phyloP scores from a whole-genome alignment of 192 early-diverging fungal species.

The Chytriomyces hyalinus region DNA sequence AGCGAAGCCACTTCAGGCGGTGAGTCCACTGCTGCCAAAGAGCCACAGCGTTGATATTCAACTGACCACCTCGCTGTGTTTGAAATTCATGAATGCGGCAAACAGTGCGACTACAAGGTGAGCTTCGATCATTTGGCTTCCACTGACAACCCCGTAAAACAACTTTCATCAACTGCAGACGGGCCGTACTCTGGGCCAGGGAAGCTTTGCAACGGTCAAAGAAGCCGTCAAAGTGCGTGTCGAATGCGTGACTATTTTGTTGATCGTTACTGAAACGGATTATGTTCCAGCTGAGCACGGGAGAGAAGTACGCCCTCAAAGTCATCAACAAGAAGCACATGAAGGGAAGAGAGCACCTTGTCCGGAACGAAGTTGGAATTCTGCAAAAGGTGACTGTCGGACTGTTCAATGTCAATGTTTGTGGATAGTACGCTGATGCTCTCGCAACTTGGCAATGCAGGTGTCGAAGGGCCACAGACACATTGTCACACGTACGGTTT shows the following conservation, averaged over 20 bases:
- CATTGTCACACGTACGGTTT: conserved; percentile 73
- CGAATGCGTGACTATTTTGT: neutral
- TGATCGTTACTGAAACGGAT: neutral
- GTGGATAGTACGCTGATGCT: too few species aligned
- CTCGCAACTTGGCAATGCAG: too few species aligned
- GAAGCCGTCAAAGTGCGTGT: conserved; percentile 50
- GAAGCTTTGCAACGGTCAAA: conserved; percentile 56
- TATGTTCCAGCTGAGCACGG: conserved; percentile 57
- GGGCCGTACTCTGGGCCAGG: conserved; percentile 53
- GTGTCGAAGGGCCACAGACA: conserved; percentile 82
- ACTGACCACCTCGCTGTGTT: too few species aligned
- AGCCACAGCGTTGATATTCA: neutral
- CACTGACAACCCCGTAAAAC: neutral
- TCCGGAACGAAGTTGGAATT: conserved; percentile 88
- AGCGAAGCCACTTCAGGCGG: neutral
- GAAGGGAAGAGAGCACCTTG: conserved; percentile 82
- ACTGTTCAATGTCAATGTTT: too few species aligned
- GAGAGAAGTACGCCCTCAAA: conserved; percentile 85
- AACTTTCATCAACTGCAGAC: conserved; percentile 37
- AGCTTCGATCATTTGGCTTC: neutral
- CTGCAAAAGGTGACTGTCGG: conserved; percentile 56
- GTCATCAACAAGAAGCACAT: conserved; percentile 88
- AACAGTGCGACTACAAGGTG: conserved; percentile 30
- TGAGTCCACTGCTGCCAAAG: neutral
- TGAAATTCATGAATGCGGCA: neutral